phyloP scores from a whole-genome alignment of 192 early-diverging fungal species.

The Powellomyces hirtus region DNA sequence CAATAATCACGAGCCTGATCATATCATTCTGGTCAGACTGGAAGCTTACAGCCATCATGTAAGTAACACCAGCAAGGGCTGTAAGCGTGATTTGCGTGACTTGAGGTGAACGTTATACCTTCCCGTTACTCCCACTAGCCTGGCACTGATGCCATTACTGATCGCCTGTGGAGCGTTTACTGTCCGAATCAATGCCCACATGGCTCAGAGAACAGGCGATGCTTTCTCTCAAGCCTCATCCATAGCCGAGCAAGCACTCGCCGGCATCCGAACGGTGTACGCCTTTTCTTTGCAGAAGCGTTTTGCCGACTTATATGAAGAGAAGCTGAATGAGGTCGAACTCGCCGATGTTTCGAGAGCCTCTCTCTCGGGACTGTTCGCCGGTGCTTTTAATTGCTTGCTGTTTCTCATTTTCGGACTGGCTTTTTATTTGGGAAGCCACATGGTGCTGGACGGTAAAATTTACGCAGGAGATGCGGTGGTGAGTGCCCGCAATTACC shows the following conservation, averaged over 20 bases:
- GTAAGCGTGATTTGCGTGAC: not conserved
- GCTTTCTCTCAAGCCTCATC: slow-evolving; percentile 12
- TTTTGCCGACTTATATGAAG: slow-evolving; percentile 10
- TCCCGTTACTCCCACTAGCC: not conserved
- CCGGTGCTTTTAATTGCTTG: slow-evolving; percentile 59
- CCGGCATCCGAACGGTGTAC: slow-evolving; percentile 62
- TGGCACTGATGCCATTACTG: slow-evolving; percentile 75
- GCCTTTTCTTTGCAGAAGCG: slow-evolving; percentile 18
- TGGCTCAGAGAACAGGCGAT: slow-evolving; percentile 64
- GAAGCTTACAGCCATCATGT: slow-evolving; percentile 14
- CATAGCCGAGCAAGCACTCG: slow-evolving; percentile 17
- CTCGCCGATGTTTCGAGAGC: slow-evolving; percentile 37
- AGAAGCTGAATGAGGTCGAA: slow-evolving; percentile 11
- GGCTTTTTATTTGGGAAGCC: slow-evolving; percentile 54
- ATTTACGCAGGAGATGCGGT: not conserved
- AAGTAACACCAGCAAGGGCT: no score
- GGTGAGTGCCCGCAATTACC: no score
- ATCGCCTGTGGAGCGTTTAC: slow-evolving; percentile 65
- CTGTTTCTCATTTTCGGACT: slow-evolving; percentile 74
- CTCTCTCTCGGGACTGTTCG: slow-evolving; percentile 55
- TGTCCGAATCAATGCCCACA: slow-evolving; percentile 69
- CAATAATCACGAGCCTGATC: not conserved
- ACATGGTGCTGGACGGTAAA: slow-evolving; percentile 1
- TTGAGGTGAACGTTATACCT: not conserved
- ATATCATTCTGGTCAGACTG: slow-evolving; percentile 1